Evolutionary conservation across 495 filamentous ascomycete genomes (phyloP).

Genomic region (Penicillium maclennaniae): DNA sequence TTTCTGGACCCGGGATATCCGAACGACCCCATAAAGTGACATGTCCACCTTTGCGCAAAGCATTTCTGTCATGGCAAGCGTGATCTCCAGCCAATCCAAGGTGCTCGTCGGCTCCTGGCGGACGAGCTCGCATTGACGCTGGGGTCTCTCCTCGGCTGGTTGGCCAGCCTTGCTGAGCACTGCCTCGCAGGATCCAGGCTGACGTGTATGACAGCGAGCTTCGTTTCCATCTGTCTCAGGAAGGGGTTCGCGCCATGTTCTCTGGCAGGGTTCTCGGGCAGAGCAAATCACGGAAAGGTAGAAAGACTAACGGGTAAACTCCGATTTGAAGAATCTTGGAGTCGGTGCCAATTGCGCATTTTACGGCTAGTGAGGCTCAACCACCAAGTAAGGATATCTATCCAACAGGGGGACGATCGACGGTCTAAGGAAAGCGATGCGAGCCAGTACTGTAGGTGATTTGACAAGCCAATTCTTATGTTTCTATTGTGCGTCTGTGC

Average conservation of each 20-base stretch:
- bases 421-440: not conserved
- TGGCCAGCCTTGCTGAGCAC: constrained; percentile 2
- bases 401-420: not conserved
- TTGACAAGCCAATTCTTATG: constrained; percentile 1
- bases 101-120: constrained; percentile 6
- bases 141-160: not conserved
- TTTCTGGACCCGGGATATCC: not conserved
- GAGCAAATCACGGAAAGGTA: not conserved
- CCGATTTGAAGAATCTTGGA: not conserved
- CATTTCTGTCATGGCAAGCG: not conserved
- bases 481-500: not conserved
- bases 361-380: not conserved
- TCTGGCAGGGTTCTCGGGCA: not conserved
- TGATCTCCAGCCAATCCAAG: constrained; percentile 6
- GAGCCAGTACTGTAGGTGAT: not conserved
- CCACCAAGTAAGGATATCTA: not conserved
- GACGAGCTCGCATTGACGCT: constrained; percentile 5
- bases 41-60: not conserved
- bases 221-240: not conserved
- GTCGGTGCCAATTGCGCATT: not conserved
- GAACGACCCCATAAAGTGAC: not conserved
- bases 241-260: not conserved
- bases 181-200: constrained; percentile 5
- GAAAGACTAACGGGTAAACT: not conserved
- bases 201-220: constrained; percentile 17